These are phyloP conservation scores for Flaveria linearis DNA, from an alignment of 129 eudicot species.

Conservation along the genomic window DNA sequence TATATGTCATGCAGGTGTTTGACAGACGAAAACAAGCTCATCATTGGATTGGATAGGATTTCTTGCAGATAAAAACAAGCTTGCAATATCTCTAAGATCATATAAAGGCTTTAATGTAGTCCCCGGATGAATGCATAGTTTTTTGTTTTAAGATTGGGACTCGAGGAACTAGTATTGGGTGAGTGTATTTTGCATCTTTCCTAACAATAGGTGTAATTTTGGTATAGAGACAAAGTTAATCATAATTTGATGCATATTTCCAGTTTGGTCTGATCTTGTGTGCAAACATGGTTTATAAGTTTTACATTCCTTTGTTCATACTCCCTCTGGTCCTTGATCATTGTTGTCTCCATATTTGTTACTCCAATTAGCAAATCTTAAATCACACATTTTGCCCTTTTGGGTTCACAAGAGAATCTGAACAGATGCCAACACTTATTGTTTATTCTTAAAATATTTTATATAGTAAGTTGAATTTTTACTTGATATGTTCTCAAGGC, in stretches of 20 bases:
- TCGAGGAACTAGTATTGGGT: constrained; percentile 8
- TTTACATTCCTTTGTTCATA: neutral
- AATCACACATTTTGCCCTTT: neutral
- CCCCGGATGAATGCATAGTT: constrained; percentile 25
- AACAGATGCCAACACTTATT: neutral
- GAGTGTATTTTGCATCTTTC: constrained; percentile 15
- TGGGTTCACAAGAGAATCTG: neutral
- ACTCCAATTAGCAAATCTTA: neutral
- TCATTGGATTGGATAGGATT: constrained; percentile 18
- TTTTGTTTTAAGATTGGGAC: neutral
- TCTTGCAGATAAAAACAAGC: neutral
- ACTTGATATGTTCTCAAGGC: no score
- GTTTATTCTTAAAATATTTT: neutral
- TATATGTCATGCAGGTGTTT: constrained; percentile 57
- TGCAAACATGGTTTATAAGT: constrained; percentile 7
- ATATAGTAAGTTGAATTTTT: neutral
- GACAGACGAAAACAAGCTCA: constrained; percentile 32
- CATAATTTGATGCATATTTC: constrained; percentile 20
- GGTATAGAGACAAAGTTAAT: constrained; percentile 28
- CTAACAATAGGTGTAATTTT: constrained; percentile 15
- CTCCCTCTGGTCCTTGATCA: neutral
- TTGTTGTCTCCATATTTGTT: neutral
- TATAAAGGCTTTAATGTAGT: constrained; percentile 5
- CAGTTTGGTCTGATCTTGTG: neutral
- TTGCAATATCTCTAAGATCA: neutral